Percentiles rank a stretch among this genome's conserved stretches.
These are phyloP conservation scores for Zymoseptoria pseudotritici DNA, from an alignment of 2,329 filamentous ascomycete species.

Conservation along the genomic window DNA sequence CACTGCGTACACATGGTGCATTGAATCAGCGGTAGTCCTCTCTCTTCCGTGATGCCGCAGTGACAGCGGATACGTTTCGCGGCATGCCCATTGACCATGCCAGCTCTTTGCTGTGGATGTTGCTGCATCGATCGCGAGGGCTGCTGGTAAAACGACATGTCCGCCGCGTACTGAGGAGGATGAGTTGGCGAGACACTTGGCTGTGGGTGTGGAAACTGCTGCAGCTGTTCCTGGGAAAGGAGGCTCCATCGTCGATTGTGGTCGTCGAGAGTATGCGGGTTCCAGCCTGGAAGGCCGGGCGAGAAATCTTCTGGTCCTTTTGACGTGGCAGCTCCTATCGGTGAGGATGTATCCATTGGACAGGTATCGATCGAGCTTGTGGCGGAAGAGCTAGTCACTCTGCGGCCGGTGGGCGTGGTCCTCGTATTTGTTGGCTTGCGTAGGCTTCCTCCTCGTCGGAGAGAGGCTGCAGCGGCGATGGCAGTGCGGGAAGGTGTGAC, in stretches of 20 bases:
- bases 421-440: slow-evolving; percentile 18
- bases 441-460: slow-evolving; percentile 29
- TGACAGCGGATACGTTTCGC: slow-evolving; percentile 42
- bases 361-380: slow-evolving; percentile 23
- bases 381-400: slow-evolving; percentile 6
- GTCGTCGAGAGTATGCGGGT: slow-evolving; percentile 32
- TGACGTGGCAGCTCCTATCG: slow-evolving; percentile 26
- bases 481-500: slow-evolving; percentile 30
- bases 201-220: slow-evolving; percentile 15
- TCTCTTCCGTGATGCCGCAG: slow-evolving; percentile 48
- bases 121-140: not conserved
- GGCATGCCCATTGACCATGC: not conserved
- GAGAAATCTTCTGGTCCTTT: slow-evolving; percentile 29
- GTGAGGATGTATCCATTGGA: slow-evolving; percentile 22
- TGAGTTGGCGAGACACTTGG: slow-evolving; percentile 26
- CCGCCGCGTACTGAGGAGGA: not conserved
- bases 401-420: slow-evolving; percentile 7
- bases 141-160: not conserved
- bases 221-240: slow-evolving; percentile 38
- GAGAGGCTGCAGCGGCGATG: slow-evolving; percentile 27
- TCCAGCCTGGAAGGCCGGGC: slow-evolving; percentile 10
- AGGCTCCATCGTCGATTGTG: slow-evolving; percentile 42
- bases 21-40: slow-evolving; percentile 52
- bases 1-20: slow-evolving; percentile 59
- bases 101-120: not conserved